Conservation (phyloP, 129 eudicot genomes). For the Helianthus tuberosus region DNA sequence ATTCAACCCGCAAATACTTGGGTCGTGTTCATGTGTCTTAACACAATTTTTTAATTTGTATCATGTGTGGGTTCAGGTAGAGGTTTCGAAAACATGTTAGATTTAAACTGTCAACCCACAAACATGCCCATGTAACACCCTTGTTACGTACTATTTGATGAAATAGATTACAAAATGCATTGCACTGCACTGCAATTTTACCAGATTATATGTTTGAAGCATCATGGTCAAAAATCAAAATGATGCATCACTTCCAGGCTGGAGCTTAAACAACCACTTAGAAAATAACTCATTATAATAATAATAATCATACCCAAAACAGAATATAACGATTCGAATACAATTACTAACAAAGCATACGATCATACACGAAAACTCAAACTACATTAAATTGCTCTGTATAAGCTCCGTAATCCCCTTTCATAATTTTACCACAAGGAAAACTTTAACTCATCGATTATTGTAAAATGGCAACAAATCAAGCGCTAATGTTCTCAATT, state of each 20-base stretch:
- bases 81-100: no score
- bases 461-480: not conserved
- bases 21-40: no score
- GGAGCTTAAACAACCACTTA: not conserved
- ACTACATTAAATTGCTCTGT: conserved; percentile 21
- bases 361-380: conserved; percentile 25
- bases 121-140: no score
- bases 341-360: conserved; percentile 18
- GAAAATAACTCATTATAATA: not conserved
- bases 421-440: not conserved
- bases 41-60: no score
- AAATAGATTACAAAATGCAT: no score
- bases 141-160: not conserved
- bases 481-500: conserved; percentile 74
- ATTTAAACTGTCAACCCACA: no score
- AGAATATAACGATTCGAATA: conserved; percentile 22
- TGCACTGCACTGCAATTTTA: not conserved
- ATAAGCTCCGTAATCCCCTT: conserved; percentile 19
- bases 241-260: not conserved
- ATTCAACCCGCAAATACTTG: no score
- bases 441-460: not conserved
- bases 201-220: not conserved
- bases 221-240: not conserved
- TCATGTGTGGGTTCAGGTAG: no score
- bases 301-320: not conserved